A percentile compares a stretch with the other conserved stretches of the same genome.
Evolutionary conservation across 805 yeast genomes (phyloP).

Genomic region (Barnettozyma siamensis): DNA sequence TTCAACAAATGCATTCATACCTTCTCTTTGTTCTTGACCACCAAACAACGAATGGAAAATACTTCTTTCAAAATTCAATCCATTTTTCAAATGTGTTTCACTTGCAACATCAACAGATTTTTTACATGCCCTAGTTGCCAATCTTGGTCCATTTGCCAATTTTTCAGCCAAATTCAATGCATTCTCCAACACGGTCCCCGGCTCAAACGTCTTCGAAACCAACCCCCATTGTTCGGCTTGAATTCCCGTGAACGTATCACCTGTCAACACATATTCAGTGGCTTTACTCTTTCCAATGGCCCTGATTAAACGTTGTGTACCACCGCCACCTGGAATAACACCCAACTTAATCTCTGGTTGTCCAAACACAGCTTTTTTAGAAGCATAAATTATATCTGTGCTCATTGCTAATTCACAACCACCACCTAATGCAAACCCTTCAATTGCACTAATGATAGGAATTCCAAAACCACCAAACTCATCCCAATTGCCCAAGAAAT

Average conservation of each 20-base stretch:
- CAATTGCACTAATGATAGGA: conserved; percentile 51
- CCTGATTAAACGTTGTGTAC: conserved; percentile 44
- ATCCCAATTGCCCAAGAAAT: conserved; percentile 37
- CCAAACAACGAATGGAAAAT: conserved; percentile 42
- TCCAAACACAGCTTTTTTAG: conserved; percentile 43
- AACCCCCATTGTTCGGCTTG: conserved; percentile 46
- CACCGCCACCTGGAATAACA: conserved; percentile 48
- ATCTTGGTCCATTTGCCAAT: conserved; percentile 36
- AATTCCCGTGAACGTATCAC: conserved; percentile 36
- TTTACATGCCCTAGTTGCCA: conserved; percentile 42
- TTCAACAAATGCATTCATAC: conserved; percentile 46
- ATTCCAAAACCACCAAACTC: conserved; percentile 32
- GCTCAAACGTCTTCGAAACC: conserved; percentile 36
- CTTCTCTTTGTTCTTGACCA: conserved; percentile 41
- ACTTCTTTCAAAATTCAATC: conserved; percentile 37
- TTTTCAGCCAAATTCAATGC: conserved; percentile 40
- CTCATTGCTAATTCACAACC: conserved; percentile 53
- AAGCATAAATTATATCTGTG: conserved; percentile 44
- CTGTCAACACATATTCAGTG: conserved; percentile 44
- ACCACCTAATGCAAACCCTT: conserved; percentile 52
- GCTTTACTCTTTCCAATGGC: conserved; percentile 46
- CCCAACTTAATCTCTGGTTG: conserved; percentile 53
- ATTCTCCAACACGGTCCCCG: conserved; percentile 34
- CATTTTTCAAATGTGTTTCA: conserved; percentile 33
- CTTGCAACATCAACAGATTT: conserved; percentile 36